These are phyloP conservation scores for Leccinum ochraceum DNA, from an alignment of 768 basidiomycete genomes.

Conservation along the genomic window DNA sequence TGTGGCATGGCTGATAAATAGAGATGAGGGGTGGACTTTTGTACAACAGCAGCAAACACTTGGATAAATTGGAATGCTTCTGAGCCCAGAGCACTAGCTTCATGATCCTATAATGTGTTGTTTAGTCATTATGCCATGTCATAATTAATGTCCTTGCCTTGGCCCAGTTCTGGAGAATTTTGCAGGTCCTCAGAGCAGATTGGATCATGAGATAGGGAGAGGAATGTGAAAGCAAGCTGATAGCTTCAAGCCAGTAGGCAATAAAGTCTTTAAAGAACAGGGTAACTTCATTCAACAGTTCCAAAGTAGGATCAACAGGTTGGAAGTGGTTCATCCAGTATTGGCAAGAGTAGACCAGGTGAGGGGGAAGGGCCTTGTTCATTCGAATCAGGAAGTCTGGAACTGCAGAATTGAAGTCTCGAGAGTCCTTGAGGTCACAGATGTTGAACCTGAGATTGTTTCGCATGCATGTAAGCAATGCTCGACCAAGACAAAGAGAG, in stretches of 20 bases:
- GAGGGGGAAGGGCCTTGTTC: neutral
- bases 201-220: neutral
- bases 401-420: no score
- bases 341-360: neutral
- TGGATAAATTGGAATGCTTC: no score
- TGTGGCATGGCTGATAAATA: no score
- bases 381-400: neutral
- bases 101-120: neutral
- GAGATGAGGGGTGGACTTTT: no score
- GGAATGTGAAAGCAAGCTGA: neutral
- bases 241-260: no score
- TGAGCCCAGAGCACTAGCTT: neutral
- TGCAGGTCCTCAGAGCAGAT: neutral
- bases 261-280: no score
- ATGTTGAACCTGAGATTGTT: neutral
- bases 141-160: neutral
- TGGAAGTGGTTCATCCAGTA: neutral
- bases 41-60: no score
- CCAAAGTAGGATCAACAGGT: neutral
- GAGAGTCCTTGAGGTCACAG: neutral
- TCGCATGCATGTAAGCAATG: neutral
- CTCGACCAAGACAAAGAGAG: neutral
- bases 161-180: neutral
- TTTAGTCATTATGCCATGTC: neutral
- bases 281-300: no score